Percentiles rank a stretch among this genome's conserved stretches.
Evolutionary conservation across 768 basidiomycete species (phyloP).

Genomic region (Cystobasidiopsis lactophilus): DNA sequence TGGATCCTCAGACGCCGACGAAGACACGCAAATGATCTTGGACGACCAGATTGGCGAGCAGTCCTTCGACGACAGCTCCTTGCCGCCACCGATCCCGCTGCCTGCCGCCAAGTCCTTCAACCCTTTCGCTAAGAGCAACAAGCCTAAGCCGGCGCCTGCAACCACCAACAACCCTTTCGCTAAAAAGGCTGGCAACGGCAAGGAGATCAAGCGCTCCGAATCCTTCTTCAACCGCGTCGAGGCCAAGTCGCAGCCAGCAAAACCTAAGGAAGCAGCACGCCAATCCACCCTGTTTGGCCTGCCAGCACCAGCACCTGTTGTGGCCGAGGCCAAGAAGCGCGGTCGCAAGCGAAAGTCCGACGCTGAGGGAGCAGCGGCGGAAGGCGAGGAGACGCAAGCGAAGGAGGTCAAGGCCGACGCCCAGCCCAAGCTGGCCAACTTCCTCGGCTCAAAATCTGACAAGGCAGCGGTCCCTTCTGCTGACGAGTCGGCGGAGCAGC

Average conservation of each 20-base stretch:
- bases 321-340: neutral
- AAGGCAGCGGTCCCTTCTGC: no score
- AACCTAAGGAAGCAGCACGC: neutral
- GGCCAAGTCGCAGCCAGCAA: constrained; percentile 9
- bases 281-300: constrained; percentile 15
- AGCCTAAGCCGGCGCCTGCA: constrained; percentile 4
- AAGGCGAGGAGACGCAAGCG: neutral
- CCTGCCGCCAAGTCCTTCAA: constrained; percentile 7
- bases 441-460: constrained; percentile 1
- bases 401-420: neutral
- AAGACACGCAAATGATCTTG: constrained; percentile 7
- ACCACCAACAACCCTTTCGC: constrained; percentile 15
- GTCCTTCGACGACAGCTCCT: neutral
- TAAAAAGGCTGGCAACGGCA: constrained; percentile 7
- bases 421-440: constrained; percentile 4
- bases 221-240: constrained; percentile 20
- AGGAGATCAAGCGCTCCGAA: constrained; percentile 13
- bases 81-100: neutral
- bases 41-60: constrained; percentile 6
- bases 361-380: neutral
- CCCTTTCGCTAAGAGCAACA: constrained; percentile 16
- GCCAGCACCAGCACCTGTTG: constrained; percentile 2
- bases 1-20: constrained; percentile 6
- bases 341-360: constrained; percentile 16
- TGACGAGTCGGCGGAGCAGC: no score